These are phyloP conservation scores for Ampelocalamus luodianensis DNA, from an alignment of 176 grass and related monocot genomes.

Conservation along the genomic window DNA sequence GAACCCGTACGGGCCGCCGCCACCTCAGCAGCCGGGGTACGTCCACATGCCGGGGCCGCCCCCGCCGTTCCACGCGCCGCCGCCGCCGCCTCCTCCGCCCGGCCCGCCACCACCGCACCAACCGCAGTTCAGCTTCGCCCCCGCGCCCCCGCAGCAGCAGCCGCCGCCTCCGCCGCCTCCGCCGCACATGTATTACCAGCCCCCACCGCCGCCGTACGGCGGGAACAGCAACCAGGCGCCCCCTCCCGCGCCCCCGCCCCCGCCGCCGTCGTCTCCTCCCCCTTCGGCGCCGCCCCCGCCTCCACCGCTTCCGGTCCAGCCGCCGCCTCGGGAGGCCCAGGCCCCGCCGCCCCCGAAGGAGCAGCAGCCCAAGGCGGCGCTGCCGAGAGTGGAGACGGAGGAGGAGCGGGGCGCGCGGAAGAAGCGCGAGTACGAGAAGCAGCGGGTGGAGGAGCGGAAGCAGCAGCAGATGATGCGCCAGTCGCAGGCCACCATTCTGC, in stretches of 20 bases:
- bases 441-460: slow-evolving; percentile 73
- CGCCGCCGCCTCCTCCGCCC: slow-evolving; percentile 47
- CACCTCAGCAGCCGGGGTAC: slow-evolving; percentile 48
- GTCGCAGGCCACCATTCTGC: slow-evolving; percentile 77
- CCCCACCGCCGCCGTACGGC: slow-evolving; percentile 47
- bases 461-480: slow-evolving; percentile 77
- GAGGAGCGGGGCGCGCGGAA: slow-evolving; percentile 74
- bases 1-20: slow-evolving; percentile 42
- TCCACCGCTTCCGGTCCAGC: slow-evolving; percentile 42
- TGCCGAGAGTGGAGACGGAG: slow-evolving; percentile 68
- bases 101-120: slow-evolving; percentile 57
- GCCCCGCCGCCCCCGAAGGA: slow-evolving; percentile 33
- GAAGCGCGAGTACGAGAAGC: slow-evolving; percentile 85
- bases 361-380: slow-evolving; percentile 45
- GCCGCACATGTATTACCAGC: slow-evolving; percentile 55
- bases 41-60: slow-evolving; percentile 47
- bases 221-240: slow-evolving; percentile 47
- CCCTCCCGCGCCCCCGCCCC: slow-evolving; percentile 56
- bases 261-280: slow-evolving; percentile 51
- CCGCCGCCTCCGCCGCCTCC: slow-evolving; percentile 32
- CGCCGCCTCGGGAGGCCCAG: slow-evolving; percentile 30
- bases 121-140: slow-evolving; percentile 53
- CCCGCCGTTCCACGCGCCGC: slow-evolving; percentile 46
- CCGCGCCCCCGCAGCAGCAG: slow-evolving; percentile 37
- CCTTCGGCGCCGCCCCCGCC: slow-evolving; percentile 58